Evolutionary conservation across 306 rosid species (phyloP), one percentile per base, ranked within the genome.

Genomic region (Leucaena leucocephala): DNA sequence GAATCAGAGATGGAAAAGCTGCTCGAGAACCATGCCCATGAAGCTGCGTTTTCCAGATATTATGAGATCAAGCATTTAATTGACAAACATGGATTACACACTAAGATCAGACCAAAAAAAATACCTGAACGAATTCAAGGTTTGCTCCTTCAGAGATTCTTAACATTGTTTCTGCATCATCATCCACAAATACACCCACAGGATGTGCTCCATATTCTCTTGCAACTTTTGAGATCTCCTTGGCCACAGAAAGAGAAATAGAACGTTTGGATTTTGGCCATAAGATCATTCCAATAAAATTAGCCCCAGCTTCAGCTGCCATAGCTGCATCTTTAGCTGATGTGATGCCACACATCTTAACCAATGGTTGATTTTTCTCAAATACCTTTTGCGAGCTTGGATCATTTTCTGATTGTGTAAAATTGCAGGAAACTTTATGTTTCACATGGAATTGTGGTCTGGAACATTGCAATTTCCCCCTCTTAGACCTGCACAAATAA

Each of bases 271-370:
- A 93, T 84, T 93, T 87, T 64, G 99, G 94, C 97, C 98, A 95
- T 73, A 93, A 58, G 49, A 95, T 93, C 97, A 95, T 93, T 81
- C 99, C 98, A 83, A 95, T 90, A 46, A 95, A 90, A 86, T 95
- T 84, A 71, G 96, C 98, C 75, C 99, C 98, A 76, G 99, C 95
- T 86, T 91, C 94, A n/a, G 96, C 91, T 46, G 97, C 99, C 91
- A 90, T 68, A 40, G 93, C 94, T 59, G 96, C 98, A 90, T 95
- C 99, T 82, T 84, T 87, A 44, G 94, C 90, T 48, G 98, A 91
- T 78, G 99, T 89, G 62, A 95, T 88, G 48, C 99, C 98, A 6
- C 98, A 94, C 98, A 95, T 95, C 90, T 92, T 95, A 82, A 91
- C 93, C 77, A 90, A 86, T 72, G 90, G 90, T 70, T 80, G 75